A percentile compares a stretch with the other conserved stretches of the same genome.
These are phyloP conservation scores for Glaciozyma antarctica DNA, from an alignment of 768 basidiomycete species.

Conservation along the genomic window DNA sequence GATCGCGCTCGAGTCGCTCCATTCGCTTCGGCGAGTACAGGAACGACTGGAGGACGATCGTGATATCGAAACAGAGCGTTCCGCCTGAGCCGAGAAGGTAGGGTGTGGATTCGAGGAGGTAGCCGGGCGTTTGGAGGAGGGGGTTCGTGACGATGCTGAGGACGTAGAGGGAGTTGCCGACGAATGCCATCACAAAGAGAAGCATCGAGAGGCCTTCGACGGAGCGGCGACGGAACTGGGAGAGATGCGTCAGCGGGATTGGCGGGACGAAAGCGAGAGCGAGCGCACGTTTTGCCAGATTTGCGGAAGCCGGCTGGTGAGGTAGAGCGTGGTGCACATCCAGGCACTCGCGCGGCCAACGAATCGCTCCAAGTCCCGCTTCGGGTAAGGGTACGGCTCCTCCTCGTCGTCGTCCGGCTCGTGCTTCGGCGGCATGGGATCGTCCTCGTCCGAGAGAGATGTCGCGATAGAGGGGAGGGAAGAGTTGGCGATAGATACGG, in stretches of 20 bases:
- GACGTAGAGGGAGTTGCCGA: conserved; percentile 85
- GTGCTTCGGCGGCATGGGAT: background rate
- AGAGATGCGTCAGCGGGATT: no score
- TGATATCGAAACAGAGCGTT: conserved; percentile 84
- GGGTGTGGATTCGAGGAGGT: conserved; percentile 32
- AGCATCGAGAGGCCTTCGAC: conserved; percentile 79
- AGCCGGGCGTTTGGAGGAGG: conserved; percentile 39
- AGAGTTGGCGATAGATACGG: conserved; percentile 1
- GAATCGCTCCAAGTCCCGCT: conserved; percentile 48
- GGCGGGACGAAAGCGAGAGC: conserved; percentile 6
- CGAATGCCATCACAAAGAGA: conserved; percentile 85
- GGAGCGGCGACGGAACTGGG: conserved; percentile 35
- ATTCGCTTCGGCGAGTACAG: conserved; percentile 48
- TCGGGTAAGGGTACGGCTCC: background rate
- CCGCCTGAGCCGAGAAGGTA: conserved; percentile 83
- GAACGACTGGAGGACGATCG: conserved; percentile 75
- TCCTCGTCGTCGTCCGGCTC: conserved; percentile 5
- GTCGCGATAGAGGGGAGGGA: background rate
- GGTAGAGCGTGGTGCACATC: conserved; percentile 83
- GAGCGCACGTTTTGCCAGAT: conserved; percentile 92
- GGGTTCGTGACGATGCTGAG: conserved; percentile 54
- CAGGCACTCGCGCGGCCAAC: conserved; percentile 89
- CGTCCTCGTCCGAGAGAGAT: background rate
- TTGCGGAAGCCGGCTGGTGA: conserved; percentile 88
- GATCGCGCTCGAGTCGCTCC: conserved; percentile 1